phyloP scores from a whole-genome alignment of 305 asterid species.

The Solanum chacoense region DNA sequence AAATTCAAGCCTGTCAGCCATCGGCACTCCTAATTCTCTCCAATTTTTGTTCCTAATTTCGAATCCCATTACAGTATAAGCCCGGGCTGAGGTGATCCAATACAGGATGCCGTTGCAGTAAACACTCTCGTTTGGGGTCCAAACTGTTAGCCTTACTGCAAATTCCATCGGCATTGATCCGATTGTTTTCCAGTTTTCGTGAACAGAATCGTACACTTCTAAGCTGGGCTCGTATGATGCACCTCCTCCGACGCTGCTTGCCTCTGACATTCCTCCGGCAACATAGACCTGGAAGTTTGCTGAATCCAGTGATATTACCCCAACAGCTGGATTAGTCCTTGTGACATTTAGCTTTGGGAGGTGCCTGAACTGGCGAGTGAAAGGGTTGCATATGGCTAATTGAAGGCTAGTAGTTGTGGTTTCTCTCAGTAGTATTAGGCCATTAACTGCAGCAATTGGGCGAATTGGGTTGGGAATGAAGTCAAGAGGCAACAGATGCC shows the following conservation, averaged over 20 bases:
- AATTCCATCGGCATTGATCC: constrained; percentile 50
- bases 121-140: constrained; percentile 74
- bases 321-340: constrained; percentile 65
- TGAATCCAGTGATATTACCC: constrained; percentile 11
- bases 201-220: constrained; percentile 48
- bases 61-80: constrained; percentile 57
- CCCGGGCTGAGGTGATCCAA: constrained; percentile 82
- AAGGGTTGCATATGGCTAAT: constrained; percentile 54
- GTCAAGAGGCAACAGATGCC: constrained; percentile 38
- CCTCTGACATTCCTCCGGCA: constrained; percentile 75
- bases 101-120: constrained; percentile 39
- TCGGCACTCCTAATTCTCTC: constrained; percentile 58
- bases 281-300: constrained; percentile 37
- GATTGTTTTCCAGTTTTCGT: constrained; percentile 22
- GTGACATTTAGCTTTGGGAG: constrained; percentile 32
- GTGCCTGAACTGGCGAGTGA: constrained; percentile 42
- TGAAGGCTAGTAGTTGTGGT: constrained; percentile 26
- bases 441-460: constrained; percentile 38
- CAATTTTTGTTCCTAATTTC: constrained; percentile 35
- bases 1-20: constrained; percentile 69
- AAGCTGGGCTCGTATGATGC: constrained; percentile 48
- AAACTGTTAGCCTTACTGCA: constrained; percentile 75
- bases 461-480: constrained; percentile 18
- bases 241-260: constrained; percentile 22
- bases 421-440: constrained; percentile 31